phyloP scores from a whole-genome alignment of 352 stramenopile species.

The Pythium inflatum region DNA sequence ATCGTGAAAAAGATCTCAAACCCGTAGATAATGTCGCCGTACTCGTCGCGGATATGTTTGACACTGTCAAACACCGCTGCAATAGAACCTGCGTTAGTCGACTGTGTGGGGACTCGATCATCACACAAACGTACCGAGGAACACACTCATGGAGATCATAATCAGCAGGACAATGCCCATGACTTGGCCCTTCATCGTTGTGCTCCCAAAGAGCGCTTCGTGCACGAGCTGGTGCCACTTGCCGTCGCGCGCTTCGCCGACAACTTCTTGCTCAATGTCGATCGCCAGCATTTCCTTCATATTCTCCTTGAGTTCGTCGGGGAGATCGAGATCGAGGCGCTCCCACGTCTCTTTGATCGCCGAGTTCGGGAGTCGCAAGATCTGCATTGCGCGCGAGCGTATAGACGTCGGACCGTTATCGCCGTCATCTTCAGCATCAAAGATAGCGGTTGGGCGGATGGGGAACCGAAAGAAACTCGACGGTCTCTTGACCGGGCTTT shows the following conservation, averaged over 20 bases:
- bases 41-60: slow-evolving; percentile 50
- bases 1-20: too few species aligned
- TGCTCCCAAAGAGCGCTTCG: slow-evolving; percentile 73
- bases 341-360: slow-evolving; percentile 31
- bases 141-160: slow-evolving; percentile 75
- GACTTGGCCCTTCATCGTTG: slow-evolving; percentile 56
- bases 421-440: slow-evolving; percentile 10
- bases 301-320: slow-evolving; percentile 28
- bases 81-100: background rate
- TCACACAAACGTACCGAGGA: slow-evolving; percentile 58
- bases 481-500: slow-evolving; percentile 4
- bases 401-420: slow-evolving; percentile 1
- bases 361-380: slow-evolving; percentile 26
- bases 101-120: too few species aligned
- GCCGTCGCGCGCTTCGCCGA: slow-evolving; percentile 30
- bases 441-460: slow-evolving; percentile 15
- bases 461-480: slow-evolving; percentile 27
- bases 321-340: slow-evolving; percentile 22
- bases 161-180: slow-evolving; percentile 63
- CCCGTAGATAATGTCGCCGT: too few species aligned
- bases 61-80: slow-evolving; percentile 73
- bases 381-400: slow-evolving; percentile 9
- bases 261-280: slow-evolving; percentile 26
- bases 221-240: slow-evolving; percentile 62
- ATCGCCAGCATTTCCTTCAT: slow-evolving; percentile 25